Evolutionary conservation across 176 grass and related monocot genomes (phyloP).

Genomic region (Lolium multiflorum): DNA sequence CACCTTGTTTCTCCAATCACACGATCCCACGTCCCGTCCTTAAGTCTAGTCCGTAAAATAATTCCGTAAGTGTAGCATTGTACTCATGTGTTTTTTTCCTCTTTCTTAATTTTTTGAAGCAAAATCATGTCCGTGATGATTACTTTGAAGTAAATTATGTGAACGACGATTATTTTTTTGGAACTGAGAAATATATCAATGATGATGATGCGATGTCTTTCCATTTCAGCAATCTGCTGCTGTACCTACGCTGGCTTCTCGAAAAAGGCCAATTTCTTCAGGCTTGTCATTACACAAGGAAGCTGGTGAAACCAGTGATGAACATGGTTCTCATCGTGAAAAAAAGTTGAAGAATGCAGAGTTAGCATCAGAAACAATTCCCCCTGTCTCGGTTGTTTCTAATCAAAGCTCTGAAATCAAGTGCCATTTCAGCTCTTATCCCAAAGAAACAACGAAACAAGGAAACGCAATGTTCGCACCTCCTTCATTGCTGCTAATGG

Average conservation of each 20-base stretch:
- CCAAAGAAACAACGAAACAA: not conserved
- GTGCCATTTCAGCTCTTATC: not conserved
- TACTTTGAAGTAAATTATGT: too few relatives aligned
- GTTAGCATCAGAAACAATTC: not conserved
- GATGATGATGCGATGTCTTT: constrained; percentile 3
- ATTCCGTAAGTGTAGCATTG: not conserved
- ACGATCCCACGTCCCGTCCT: too few relatives aligned
- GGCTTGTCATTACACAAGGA: not conserved
- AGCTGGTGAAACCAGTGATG: constrained; percentile 19
- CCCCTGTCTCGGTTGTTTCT: not conserved
- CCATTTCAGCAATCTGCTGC: constrained; percentile 35
- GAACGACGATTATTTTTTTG: too few relatives aligned
- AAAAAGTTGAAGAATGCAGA: constrained; percentile 28
- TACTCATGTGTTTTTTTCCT: not conserved
- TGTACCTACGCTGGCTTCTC: not conserved
- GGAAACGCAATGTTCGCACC: constrained; percentile 1
- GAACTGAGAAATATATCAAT: not conserved
- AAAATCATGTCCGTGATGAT: too few relatives aligned
- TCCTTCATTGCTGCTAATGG: not conserved
- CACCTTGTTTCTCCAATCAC: too few relatives aligned
- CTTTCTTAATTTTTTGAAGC: not conserved
- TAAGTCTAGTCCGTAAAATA: too few relatives aligned
- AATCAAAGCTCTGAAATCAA: constrained; percentile 5
- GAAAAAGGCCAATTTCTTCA: constrained; percentile 27
- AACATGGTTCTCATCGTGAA: not conserved